Percentiles rank a stretch among this genome's conserved stretches.
These are phyloP conservation scores for Bauhinia variegata DNA, from an alignment of 306 rosid species.

Conservation along the genomic window DNA sequence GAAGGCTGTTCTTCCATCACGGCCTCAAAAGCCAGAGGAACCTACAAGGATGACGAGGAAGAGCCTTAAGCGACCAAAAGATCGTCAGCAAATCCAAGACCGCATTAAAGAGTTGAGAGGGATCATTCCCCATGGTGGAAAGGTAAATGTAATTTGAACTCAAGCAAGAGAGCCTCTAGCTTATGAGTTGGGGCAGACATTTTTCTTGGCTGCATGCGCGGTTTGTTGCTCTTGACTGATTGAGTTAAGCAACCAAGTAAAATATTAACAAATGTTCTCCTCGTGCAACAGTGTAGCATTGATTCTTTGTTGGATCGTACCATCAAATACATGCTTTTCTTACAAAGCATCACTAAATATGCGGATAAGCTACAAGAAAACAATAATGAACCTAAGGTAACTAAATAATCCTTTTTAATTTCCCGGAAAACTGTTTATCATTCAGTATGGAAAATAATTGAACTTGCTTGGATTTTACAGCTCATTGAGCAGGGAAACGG, in stretches of 20 bases:
- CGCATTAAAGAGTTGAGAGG: conserved; percentile 82
- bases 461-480: conserved; percentile 47
- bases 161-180: neutral
- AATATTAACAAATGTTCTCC: conserved; percentile 30
- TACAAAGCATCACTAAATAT: conserved; percentile 61
- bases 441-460: conserved; percentile 23
- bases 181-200: no score
- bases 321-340: conserved; percentile 84
- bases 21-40: conserved; percentile 55
- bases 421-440: conserved; percentile 24
- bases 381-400: conserved; percentile 72
- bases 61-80: conserved; percentile 93
- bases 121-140: conserved; percentile 78
- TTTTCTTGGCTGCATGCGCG: no score
- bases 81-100: conserved; percentile 97
- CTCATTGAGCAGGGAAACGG: conserved; percentile 50
- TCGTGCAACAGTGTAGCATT: conserved; percentile 85
- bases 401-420: no score
- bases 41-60: conserved; percentile 55
- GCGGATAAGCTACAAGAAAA: conserved; percentile 72
- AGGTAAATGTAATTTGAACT: conserved; percentile 55
- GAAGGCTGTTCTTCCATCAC: conserved; percentile 39
- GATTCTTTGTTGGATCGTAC: conserved; percentile 83
- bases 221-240: no score
- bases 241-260: no score